Evolutionary conservation across 306 rosid genomes (phyloP).

Genomic region (Ormosia emarginata): DNA sequence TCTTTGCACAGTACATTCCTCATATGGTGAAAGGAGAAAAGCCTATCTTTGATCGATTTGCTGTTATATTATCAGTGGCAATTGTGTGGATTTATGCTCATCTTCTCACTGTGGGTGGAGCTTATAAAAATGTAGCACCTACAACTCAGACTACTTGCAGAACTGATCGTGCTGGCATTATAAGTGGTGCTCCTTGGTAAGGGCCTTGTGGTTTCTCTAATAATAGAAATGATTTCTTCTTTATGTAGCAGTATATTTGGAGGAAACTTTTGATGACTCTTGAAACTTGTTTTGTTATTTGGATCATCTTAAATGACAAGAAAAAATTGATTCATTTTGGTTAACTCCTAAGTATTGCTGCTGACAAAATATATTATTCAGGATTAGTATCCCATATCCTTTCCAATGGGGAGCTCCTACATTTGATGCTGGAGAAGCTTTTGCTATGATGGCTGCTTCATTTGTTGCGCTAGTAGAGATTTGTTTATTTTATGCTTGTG

Average conservation of each 20-base stretch:
- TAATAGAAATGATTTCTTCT: background rate
- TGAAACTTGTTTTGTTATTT: background rate
- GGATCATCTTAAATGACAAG: background rate
- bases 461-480: conserved; percentile 94
- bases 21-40: conserved; percentile 57
- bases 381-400: conserved; percentile 93
- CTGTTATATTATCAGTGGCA: conserved; percentile 73
- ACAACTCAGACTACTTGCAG: conserved; percentile 72
- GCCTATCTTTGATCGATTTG: conserved; percentile 67
- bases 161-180: conserved; percentile 91
- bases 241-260: background rate
- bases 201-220: conserved; percentile 4
- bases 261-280: background rate
- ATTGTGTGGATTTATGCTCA: conserved; percentile 90
- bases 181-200: conserved; percentile 85
- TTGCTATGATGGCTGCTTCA: conserved; percentile 96
- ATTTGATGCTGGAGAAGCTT: conserved; percentile 92
- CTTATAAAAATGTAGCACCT: conserved; percentile 57
- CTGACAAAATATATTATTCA: conserved; percentile 27
- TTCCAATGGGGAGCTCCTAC: conserved; percentile 99
- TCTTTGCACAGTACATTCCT: conserved; percentile 79
- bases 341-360: background rate
- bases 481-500: conserved; percentile 10
- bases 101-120: conserved; percentile 86
- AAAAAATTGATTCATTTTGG: background rate